phyloP scores from a whole-genome alignment of 1,139 yeast species.

The Kurtzmaniella quercitrusa region DNA sequence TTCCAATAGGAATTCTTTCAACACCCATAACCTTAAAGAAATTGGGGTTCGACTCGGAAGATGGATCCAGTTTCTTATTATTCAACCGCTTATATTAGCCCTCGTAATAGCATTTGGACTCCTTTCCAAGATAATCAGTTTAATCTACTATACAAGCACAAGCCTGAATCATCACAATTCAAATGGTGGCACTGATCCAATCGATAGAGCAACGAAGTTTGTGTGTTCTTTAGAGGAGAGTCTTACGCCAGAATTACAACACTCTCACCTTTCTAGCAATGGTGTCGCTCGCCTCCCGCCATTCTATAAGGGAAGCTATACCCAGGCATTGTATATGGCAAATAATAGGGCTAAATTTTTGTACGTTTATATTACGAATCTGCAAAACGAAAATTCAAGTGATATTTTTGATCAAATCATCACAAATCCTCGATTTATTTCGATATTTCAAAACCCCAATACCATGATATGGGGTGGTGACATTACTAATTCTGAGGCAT shows the following conservation, averaged over 20 bases:
- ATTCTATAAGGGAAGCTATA: constrained; percentile 71
- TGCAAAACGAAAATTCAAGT: constrained; percentile 61
- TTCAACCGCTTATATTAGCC: constrained; percentile 28
- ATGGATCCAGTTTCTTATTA: constrained; percentile 19
- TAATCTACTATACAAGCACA: constrained; percentile 17
- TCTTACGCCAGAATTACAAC: constrained; percentile 9
- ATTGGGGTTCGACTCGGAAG: background rate
- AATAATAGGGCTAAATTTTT: constrained; percentile 67
- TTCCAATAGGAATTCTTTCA: constrained; percentile 4
- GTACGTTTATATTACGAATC: constrained; percentile 69
- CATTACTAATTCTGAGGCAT: constrained; percentile 74
- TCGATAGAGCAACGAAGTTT: constrained; percentile 32
- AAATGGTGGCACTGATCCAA: constrained; percentile 22
- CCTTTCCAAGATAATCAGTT: constrained; percentile 21
- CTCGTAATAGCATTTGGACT: constrained; percentile 22
- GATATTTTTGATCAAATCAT: constrained; percentile 56
- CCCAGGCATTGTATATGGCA: constrained; percentile 68
- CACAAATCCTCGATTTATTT: constrained; percentile 48
- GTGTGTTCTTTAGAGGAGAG: constrained; percentile 35
- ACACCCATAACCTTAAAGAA: constrained; percentile 1
- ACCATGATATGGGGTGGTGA: constrained; percentile 87
- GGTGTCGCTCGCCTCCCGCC: constrained; percentile 26
- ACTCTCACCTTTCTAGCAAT: background rate
- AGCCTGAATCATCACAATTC: background rate
- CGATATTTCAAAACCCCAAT: constrained; percentile 34